Base-by-base conservation (phyloP, 768 basidiomycete genomes). In the Auricularia sp. region DNA sequence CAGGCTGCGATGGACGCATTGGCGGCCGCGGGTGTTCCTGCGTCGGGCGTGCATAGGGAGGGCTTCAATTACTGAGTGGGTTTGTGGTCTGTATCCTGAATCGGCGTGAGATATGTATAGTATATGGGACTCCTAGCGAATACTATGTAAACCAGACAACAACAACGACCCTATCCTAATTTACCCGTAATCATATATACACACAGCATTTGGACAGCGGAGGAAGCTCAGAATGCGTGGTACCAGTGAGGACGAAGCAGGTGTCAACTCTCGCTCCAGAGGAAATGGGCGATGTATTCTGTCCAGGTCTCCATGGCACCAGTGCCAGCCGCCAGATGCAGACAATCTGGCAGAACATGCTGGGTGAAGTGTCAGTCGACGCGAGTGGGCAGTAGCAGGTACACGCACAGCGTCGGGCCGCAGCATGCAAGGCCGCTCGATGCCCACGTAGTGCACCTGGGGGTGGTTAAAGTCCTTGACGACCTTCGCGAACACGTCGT, bases 401-500 rank as follows among this genome's bases (percentile, higher is more conserved):
- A 42, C 29, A 29, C 39, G 39, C 66, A 87, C 85, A 35, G 85
- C 82, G 70, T 88, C 87, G 36, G 87, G 87, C 3, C 87, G 78
- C 14, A 88, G 74, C 54, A 82, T 77, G 36, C 77, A 86, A 1
- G 87, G 87, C 63, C 80, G 77, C 65, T 88, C 86, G 35, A 88
- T 87, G 5, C 78, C 75, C 1, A 88, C 75, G 70, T 80, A 88
- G 68, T 82, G 80, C 2, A 89, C 76, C 67, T 86, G 77, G 0
- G 83, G 81, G 68, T 80, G 87, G 63, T 77, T 74, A 1, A 69
- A 62, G n/a, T 74, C 72, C 58, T 71, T 71, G 14, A 85, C 71
- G 5, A 82, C 67, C n/a, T 71, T 74, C 81, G 85, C 75, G 69
- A 88, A 86, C 14, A 80, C 72, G n/a, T 73, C 70, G 66, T 89